Evolutionary conservation across 257 asterid genomes (phyloP).

Genomic region (Anisodus tanguticus): DNA sequence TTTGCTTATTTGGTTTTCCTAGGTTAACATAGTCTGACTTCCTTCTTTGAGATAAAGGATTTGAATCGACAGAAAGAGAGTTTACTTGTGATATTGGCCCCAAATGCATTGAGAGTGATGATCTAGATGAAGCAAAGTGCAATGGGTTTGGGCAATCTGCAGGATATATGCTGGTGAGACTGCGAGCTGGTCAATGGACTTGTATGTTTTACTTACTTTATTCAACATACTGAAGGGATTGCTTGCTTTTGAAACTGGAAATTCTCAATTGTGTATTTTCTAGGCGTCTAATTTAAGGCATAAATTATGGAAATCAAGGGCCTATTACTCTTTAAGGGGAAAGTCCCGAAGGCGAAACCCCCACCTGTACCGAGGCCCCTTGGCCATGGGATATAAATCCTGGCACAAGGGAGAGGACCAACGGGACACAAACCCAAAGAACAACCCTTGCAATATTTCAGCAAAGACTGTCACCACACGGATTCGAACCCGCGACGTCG

Average conservation of each 20-base stretch:
- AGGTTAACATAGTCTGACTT: background rate
- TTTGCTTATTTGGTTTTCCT: background rate
- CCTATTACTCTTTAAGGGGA: background rate
- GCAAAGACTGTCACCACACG: no score
- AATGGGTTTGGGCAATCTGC: background rate
- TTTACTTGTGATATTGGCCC: background rate
- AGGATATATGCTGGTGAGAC: background rate
- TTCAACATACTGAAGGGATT: background rate
- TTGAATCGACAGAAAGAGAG: background rate
- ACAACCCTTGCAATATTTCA: no score
- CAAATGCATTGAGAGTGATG: constrained; percentile 2
- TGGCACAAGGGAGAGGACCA: no score
- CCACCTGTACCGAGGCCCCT: background rate
- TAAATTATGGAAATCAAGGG: background rate
- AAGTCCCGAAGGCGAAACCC: no score
- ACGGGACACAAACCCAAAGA: no score
- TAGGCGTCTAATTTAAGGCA: background rate
- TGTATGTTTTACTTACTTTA: constrained; percentile 20
- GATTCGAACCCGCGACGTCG: no score
- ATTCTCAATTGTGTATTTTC: background rate
- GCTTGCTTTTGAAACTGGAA: constrained; percentile 11
- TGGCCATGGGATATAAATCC: no score
- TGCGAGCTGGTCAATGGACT: background rate
- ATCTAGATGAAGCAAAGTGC: background rate
- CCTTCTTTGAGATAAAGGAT: constrained; percentile 12